phyloP scores from a whole-genome alignment of 73 alveolate species.

The Uronychia binucleata region DNA sequence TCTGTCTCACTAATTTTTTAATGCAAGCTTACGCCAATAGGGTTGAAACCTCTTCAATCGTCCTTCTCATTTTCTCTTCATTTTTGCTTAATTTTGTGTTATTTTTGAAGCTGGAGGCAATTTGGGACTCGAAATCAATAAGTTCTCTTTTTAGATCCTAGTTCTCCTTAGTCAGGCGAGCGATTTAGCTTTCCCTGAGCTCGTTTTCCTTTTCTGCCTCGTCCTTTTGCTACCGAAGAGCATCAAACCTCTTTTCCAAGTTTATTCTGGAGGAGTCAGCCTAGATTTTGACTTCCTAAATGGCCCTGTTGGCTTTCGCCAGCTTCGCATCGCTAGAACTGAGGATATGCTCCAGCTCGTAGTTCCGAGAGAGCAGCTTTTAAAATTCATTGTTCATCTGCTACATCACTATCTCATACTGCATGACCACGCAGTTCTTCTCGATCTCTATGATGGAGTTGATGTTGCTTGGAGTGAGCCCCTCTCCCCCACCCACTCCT shows the following conservation, averaged over 20 bases:
- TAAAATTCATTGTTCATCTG: background rate
- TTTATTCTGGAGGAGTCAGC: background rate
- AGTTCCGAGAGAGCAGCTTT: background rate
- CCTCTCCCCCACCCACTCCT: too few species aligned
- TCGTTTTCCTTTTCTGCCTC: background rate
- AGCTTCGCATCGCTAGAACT: background rate
- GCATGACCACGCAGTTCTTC: slow-evolving; percentile 1
- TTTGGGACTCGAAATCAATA: background rate
- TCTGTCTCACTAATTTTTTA: background rate
- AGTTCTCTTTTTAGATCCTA: background rate
- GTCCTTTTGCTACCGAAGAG: background rate
- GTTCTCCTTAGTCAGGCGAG: background rate
- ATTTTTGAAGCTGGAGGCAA: background rate
- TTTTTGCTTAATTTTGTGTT: background rate
- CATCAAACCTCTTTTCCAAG: background rate
- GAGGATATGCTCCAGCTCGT: background rate
- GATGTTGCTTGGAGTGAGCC: background rate
- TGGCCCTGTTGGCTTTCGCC: background rate
- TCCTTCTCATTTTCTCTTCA: background rate
- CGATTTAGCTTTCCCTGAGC: background rate
- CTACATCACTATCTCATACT: background rate
- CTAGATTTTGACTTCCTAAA: background rate
- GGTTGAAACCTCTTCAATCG: background rate
- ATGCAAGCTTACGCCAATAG: background rate
- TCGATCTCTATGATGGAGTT: background rate